Evolutionary conservation across 352 stramenopile species (phyloP).

Genomic region (Globisporangium abappressorium): DNA sequence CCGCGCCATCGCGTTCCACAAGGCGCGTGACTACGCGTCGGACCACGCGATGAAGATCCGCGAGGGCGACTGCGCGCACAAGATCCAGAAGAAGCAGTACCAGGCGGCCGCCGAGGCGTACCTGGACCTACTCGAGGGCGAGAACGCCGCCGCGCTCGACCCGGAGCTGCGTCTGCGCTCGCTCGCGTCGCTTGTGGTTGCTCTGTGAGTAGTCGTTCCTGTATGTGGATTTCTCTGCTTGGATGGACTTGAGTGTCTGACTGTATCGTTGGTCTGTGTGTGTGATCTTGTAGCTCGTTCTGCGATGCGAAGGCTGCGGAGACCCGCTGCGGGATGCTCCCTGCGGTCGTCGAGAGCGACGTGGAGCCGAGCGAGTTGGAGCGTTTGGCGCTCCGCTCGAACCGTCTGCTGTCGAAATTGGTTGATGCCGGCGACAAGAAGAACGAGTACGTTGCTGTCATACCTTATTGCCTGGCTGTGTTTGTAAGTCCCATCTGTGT

Average conservation of each 20-base stretch:
- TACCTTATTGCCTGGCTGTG: not conserved
- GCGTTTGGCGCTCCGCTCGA: constrained; percentile 57
- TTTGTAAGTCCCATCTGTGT: not conserved
- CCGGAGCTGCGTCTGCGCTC: constrained; percentile 70
- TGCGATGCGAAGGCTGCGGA: constrained; percentile 67
- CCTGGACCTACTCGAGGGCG: constrained; percentile 64
- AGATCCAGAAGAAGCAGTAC: constrained; percentile 80
- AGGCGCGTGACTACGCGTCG: constrained; percentile 49
- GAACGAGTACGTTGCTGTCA: constrained; percentile 50
- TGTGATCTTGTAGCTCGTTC: constrained; percentile 45
- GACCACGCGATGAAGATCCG: constrained; percentile 65
- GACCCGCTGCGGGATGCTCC: constrained; percentile 62
- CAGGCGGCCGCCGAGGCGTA: constrained; percentile 59
- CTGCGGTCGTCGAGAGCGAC: constrained; percentile 46
- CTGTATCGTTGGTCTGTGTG: constrained; percentile 6
- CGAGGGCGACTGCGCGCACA: constrained; percentile 76
- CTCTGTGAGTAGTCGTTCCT: constrained; percentile 40
- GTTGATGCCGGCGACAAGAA: constrained; percentile 66
- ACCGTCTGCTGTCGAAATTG: constrained; percentile 58
- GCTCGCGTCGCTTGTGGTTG: constrained; percentile 72
- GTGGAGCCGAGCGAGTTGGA: constrained; percentile 65
- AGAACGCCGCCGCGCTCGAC: constrained; percentile 53
- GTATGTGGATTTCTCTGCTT: not conserved
- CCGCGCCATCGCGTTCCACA: constrained; percentile 50
- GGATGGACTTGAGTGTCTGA: not conserved